Evolutionary conservation across 495 filamentous ascomycete species (phyloP).

Genomic region (Ramalina peruviana): DNA sequence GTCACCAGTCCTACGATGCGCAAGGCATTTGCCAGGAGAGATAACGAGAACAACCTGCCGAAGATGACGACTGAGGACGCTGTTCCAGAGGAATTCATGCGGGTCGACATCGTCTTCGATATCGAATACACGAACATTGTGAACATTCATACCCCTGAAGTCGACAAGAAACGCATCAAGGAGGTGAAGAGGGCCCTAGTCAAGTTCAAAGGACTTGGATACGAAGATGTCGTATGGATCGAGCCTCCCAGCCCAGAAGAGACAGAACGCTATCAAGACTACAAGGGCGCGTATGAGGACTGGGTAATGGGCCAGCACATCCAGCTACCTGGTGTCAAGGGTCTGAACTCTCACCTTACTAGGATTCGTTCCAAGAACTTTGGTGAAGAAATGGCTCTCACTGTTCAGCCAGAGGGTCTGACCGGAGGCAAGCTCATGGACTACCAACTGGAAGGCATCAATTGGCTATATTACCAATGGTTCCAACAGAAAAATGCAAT

Average conservation of each 20-base stretch:
- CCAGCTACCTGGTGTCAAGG: conserved; percentile 33
- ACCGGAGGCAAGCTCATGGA: conserved; percentile 73
- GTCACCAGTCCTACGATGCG: conserved; percentile 48
- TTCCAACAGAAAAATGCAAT: conserved; percentile 72
- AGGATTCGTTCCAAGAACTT: conserved; percentile 52
- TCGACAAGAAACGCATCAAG: conserved; percentile 52
- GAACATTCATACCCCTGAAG: conserved; percentile 35
- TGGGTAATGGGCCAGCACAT: conserved; percentile 67
- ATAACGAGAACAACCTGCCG: conserved; percentile 44
- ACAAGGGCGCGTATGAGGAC: conserved; percentile 67
- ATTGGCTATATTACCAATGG: conserved; percentile 95
- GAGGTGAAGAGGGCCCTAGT: conserved; percentile 59
- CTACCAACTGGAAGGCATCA: conserved; percentile 87
- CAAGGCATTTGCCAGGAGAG: conserved; percentile 56
- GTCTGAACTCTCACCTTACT: conserved; percentile 46
- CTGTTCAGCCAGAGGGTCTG: conserved; percentile 59
- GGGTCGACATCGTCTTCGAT: conserved; percentile 77
- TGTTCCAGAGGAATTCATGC: conserved; percentile 67
- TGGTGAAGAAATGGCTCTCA: conserved; percentile 44
- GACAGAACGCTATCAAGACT: conserved; percentile 63
- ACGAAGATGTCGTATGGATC: conserved; percentile 88
- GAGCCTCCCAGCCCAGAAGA: conserved; percentile 56
- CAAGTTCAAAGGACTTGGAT: conserved; percentile 91
- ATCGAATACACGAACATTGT: conserved; percentile 46
- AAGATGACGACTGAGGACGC: conserved; percentile 64